These are phyloP conservation scores for Thelonectria olida DNA, from an alignment of 2,329 filamentous ascomycete species.

Conservation along the genomic window DNA sequence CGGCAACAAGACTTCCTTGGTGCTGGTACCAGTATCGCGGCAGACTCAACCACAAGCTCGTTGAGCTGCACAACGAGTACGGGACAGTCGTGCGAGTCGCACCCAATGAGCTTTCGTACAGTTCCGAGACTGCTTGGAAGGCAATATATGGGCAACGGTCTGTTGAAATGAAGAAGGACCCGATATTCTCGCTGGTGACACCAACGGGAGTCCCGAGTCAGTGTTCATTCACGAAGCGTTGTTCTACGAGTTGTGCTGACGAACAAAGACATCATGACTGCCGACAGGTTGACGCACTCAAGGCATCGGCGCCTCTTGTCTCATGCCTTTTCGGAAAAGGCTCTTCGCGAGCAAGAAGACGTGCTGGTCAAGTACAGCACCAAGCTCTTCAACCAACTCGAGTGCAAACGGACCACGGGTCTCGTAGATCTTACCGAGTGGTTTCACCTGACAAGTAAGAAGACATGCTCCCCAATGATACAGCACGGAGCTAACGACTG, in stretches of 20 bases:
- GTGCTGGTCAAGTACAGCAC: conserved; percentile 28
- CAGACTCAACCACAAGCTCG: conserved; percentile 25
- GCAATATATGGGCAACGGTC: conserved; percentile 27
- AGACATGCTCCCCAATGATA: not conserved
- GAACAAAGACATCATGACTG: conserved; percentile 29
- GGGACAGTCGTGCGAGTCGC: conserved; percentile 28
- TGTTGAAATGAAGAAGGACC: conserved; percentile 31
- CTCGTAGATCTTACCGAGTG: conserved; percentile 25
- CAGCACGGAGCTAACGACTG: not conserved
- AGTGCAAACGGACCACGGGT: conserved; percentile 7
- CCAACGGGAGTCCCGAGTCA: conserved; percentile 31
- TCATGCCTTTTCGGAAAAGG: conserved; percentile 33
- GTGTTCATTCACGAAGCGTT: not conserved
- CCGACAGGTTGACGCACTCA: conserved; percentile 25
- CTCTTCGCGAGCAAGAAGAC: conserved; percentile 29
- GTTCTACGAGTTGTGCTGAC: not conserved
- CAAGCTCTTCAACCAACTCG: conserved; percentile 23
- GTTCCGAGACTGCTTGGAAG: conserved; percentile 28
- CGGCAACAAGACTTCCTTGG: conserved; percentile 28
- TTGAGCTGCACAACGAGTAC: conserved; percentile 26
- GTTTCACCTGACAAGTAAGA: conserved; percentile 31
- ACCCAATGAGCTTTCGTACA: conserved; percentile 30
- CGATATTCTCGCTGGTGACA: conserved; percentile 30
- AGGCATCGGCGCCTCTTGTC: conserved; percentile 28
- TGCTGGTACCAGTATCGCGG: conserved; percentile 31